Evolutionary conservation across 2,329 filamentous ascomycete species (phyloP), one percentile per base, ranked within the genome.

Genomic region (Exophiala calicioides): DNA sequence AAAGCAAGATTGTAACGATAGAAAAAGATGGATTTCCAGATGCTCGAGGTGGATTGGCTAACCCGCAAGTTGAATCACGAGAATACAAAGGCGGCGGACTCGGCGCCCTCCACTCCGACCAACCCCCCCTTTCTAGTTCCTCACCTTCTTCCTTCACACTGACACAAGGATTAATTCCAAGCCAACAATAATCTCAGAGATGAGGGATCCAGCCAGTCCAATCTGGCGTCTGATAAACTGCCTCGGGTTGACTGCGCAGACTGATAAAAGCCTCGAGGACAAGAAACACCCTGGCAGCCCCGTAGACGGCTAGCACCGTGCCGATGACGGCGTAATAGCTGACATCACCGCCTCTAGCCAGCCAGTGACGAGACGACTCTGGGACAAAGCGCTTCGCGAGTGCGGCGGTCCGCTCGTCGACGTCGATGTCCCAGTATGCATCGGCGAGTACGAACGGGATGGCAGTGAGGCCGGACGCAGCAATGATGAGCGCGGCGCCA

Each of bases 161-260:
- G n/a, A n/a, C n/a, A n/a, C n/a, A n/a, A n/a, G n/a, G n/a, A n/a
- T n/a, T n/a, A n/a, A n/a, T n/a, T n/a, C n/a, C n/a, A n/a, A n/a
- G n/a, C n/a, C n/a, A n/a, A n/a, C n/a, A n/a, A n/a, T n/a, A n/a
- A n/a, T 30, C 18, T 32, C 26, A 44, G 9, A 45, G 8, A 40
- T 45, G 42, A 8, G 42, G 42, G 7, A 45, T 40, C 19, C 26
- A 36, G 13, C 40, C 34, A 10, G 23, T 24, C 42, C 32, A 45
- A 18, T 29, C 10, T 34, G 42, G 42, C 21, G 42, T 45, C 19
- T 38, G n/a, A 21, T 45, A 45, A 3, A 26, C 42, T 10, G 23
- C n/a, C 3, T 15, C 8, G 13, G 42, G 32, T 20, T 26, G 34
- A 9, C 23, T 26, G 13, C 42, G 16, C 32, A 45, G 31, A 29